These are phyloP conservation scores for Seiridium cupressi DNA, from an alignment of 2,329 filamentous ascomycete species.

Conservation along the genomic window DNA sequence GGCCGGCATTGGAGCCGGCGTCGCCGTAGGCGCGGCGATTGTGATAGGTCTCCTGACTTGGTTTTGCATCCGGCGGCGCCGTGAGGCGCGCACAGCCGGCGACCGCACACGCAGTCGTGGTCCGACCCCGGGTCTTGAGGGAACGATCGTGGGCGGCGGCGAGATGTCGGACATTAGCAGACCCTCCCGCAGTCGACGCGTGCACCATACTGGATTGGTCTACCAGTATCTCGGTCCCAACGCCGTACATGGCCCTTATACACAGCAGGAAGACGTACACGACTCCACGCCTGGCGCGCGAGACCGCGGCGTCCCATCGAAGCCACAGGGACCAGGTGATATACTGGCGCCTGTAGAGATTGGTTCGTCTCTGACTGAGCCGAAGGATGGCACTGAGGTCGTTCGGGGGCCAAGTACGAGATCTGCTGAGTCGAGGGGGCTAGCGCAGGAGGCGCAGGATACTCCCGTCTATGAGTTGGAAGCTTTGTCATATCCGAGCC, in stretches of 20 bases:
- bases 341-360: conserved; percentile 55
- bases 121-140: neutral
- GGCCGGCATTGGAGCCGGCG: conserved; percentile 56
- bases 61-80: conserved; percentile 44
- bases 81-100: conserved; percentile 11
- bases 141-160: neutral
- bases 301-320: conserved; percentile 39
- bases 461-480: conserved; percentile 43
- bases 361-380: conserved; percentile 29
- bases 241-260: conserved; percentile 11
- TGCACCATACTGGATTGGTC: conserved; percentile 6
- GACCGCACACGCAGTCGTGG: neutral
- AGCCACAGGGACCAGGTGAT: conserved; percentile 47
- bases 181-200: conserved; percentile 7
- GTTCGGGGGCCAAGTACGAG: conserved; percentile 15
- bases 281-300: conserved; percentile 27
- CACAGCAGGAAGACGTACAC: conserved; percentile 12
- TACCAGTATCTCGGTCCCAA: conserved; percentile 27
- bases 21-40: conserved; percentile 40
- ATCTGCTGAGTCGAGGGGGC: neutral
- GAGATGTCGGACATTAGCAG: conserved; percentile 12
- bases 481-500: conserved; percentile 20
- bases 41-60: conserved; percentile 43
- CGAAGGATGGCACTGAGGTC: conserved; percentile 1
- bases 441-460: conserved; percentile 22